Conservation (phyloP, 495 filamentous ascomycete species). For the Penicillium waksmanii region DNA sequence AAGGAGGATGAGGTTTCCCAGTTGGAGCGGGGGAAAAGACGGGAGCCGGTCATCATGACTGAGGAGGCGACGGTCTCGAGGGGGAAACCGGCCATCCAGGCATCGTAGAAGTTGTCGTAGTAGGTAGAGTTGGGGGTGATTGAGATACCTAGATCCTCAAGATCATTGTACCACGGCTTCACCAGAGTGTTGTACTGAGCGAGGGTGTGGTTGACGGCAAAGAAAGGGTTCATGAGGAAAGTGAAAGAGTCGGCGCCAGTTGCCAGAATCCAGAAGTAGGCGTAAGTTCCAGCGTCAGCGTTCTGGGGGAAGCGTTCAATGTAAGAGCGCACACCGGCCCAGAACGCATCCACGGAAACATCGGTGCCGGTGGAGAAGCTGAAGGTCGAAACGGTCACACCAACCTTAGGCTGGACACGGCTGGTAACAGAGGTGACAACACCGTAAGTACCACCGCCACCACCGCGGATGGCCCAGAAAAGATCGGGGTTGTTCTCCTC, state of each 20-base stretch:
- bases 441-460: slow-evolving; percentile 50
- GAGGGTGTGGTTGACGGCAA: slow-evolving; percentile 53
- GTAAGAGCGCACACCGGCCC: slow-evolving; percentile 52
- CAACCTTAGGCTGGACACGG: slow-evolving; percentile 46
- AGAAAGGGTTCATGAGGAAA: slow-evolving; percentile 45
- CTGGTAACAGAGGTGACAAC: slow-evolving; percentile 55
- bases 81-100: slow-evolving; percentile 50
- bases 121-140: slow-evolving; percentile 52
- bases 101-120: slow-evolving; percentile 52
- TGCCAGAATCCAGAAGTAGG: slow-evolving; percentile 47
- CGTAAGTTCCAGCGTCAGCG: slow-evolving; percentile 56
- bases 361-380: slow-evolving; percentile 38
- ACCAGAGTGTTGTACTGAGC: slow-evolving; percentile 48
- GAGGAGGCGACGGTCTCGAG: slow-evolving; percentile 48
- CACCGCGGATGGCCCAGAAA: slow-evolving; percentile 57
- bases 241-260: slow-evolving; percentile 20
- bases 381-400: slow-evolving; percentile 44
- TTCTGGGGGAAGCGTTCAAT: slow-evolving; percentile 49
- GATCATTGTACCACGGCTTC: slow-evolving; percentile 49
- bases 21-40: slow-evolving; percentile 55
- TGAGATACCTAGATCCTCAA: slow-evolving; percentile 34
- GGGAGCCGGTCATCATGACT: slow-evolving; percentile 46
- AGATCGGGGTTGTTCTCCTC: slow-evolving; percentile 57
- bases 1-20: slow-evolving; percentile 42
- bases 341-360: slow-evolving; percentile 50